Conservation (phyloP, 768 basidiomycete species). For the Trametopsis cervina region DNA sequence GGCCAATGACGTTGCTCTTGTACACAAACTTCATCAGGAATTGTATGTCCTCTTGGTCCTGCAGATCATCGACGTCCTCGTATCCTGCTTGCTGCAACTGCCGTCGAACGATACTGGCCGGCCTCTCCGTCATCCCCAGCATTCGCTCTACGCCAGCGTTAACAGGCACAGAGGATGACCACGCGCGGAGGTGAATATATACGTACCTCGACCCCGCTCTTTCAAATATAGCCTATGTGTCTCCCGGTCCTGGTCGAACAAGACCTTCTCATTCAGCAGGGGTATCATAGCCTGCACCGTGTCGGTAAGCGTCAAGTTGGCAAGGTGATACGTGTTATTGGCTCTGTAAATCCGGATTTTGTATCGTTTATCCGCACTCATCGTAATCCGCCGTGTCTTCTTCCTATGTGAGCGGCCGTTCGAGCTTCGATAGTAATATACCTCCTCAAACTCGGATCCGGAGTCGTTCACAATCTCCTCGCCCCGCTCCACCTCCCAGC, state of each 20-base stretch:
- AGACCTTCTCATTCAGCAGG: constrained; percentile 51
- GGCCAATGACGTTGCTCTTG: constrained; percentile 65
- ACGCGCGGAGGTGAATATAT: no score
- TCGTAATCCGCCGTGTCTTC: constrained; percentile 13
- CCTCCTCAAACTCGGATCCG: constrained; percentile 33
- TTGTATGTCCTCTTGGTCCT: constrained; percentile 71
- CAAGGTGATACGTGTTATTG: constrained; percentile 66
- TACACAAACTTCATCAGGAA: constrained; percentile 90
- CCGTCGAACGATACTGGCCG: constrained; percentile 77
- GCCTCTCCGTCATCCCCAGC: constrained; percentile 72
- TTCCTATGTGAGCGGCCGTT: constrained; percentile 7
- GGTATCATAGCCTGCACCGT: constrained; percentile 65
- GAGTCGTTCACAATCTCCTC: constrained; percentile 33
- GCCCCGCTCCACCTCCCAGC: constrained; percentile 63
- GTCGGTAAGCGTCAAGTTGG: constrained; percentile 52
- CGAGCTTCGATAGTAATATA: neutral
- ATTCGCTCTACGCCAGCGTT: constrained; percentile 58
- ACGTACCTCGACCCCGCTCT: constrained; percentile 68
- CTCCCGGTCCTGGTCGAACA: constrained; percentile 43
- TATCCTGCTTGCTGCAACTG: constrained; percentile 89
- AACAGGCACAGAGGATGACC: no score
- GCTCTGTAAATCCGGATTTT: constrained; percentile 73
- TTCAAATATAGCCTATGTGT: constrained; percentile 67
- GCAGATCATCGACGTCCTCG: constrained; percentile 69
- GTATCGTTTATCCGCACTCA: constrained; percentile 25